Base-by-base conservation (phyloP, 2,329 filamentous ascomycete genomes). In the Colletotrichum chlorophyti region DNA sequence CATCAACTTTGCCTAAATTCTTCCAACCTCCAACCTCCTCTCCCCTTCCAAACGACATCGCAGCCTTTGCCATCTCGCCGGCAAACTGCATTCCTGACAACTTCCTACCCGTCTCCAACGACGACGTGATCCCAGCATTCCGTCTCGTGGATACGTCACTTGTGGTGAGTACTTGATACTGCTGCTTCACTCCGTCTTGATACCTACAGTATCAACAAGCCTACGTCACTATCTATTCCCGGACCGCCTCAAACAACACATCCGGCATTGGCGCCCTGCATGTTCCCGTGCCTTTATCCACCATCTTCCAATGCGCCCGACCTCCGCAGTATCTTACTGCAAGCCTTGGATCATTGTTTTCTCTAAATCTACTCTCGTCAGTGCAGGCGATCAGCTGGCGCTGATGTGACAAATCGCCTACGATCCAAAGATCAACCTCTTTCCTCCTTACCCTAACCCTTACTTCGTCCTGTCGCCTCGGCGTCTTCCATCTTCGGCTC, bases 151-250 rank as follows among this genome's bases (percentile, higher is more conserved):
- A 32, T 59, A 59, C 55, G 55, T 59, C 43, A 55, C 37, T 55
- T 43, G n/a, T 54, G 14, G 51, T 55, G 51, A 55, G 51, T 59
- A 15, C n/a, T n/a, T n/a, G n/a, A n/a, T n/a, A n/a, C 52, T 45
- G 38, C 27, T 42, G 38, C 38, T 37, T 50, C 37, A 31, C n/a
- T 26, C 15, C 29, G 27, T 50, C 23, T 43, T 29, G 43, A 45
- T 49, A 21, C 26, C 26, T 49, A 24, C 31, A 37, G 27, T 12
- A 55, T 55, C 43, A 12, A 17, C 26, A 31, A 37, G 7, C 51
- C 55, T 59, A 59, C 55, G 55, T 59, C 55, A 59, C 55, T 41
- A n/a, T 24, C 41, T 55, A 37, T 47, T 14, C 38, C 55, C 26
- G 31, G 37, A 23, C 37, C 45, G 29, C 31, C 45, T 24, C 31